Base-by-base conservation (phyloP, 1,284 basidiomycete species). In the Sutorius eximius region DNA sequence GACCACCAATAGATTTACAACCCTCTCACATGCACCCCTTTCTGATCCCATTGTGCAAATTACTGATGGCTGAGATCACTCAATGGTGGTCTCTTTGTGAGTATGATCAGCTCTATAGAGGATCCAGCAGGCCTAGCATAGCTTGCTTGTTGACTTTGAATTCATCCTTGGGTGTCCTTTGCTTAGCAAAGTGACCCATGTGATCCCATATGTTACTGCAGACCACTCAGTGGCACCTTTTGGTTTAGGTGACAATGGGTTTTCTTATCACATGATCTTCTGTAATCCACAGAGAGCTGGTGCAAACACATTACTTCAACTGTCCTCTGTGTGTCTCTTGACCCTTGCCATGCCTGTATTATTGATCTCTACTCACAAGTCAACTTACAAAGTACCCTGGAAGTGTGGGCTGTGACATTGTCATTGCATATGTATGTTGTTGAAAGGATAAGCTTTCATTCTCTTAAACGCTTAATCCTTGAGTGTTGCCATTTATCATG, bases 61-160 rank as follows among this genome's bases (percentile, higher is more conserved):
- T n/a, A n/a, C n/a, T n/a, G n/a, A n/a, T n/a, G n/a, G n/a, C n/a
- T n/a, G n/a, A n/a, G n/a, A n/a, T n/a, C n/a, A n/a, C n/a, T n/a
- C n/a, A n/a, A n/a, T n/a, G n/a, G n/a, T n/a, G n/a, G n/a, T n/a
- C n/a, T n/a, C n/a, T n/a, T n/a, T n/a, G n/a, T n/a, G n/a, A n/a
- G n/a, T n/a, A n/a, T n/a, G n/a, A n/a, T n/a, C n/a, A n/a, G n/a
- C n/a, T n/a, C n/a, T n/a, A n/a, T n/a, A n/a, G n/a, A n/a, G n/a
- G n/a, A n/a, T n/a, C n/a, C n/a, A n/a, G n/a, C n/a, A n/a, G 93
- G 48, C 92, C 91, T 16, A 93, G 91, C 64, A 95, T 93, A 0
- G 92, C 91, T 15, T 93, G 90, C 65, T 71, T 95, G 33, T 69
- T 93, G 29, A 89, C 83, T 40, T 70, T 95, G 38, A 92, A 95